Evolutionary conservation across 1,284 basidiomycete genomes (phyloP), one percentile per base, ranked within the genome.

Genomic region (Tilletiaria anomala): DNA sequence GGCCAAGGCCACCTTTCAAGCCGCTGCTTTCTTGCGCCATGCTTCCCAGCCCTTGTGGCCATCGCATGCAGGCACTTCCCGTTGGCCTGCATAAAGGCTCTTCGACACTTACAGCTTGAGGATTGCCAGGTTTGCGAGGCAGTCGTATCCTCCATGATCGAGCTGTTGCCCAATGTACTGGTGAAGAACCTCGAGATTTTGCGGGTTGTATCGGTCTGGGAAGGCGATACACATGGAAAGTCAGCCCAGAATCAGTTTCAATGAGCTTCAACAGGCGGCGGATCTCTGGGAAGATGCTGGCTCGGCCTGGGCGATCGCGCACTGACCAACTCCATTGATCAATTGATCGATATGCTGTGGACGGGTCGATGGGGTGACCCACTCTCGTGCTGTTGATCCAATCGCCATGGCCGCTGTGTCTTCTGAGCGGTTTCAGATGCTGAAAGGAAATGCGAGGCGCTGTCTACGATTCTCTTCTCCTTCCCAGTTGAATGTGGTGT

Each of bases 111-210:
- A 83, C 84, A 87, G 70, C 69, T 87, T 87, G 37, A 87, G 69
- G 50, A 87, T 84, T 35, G 84, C 83, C 22, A 88, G 73, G 70
- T 94, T 93, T 39, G 88, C 86, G 32, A 94, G 76, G 57, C 84
- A 82, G 69, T 96, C 89, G 62, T 93, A 93, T 62, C 87, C 81
- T 58, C 81, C 79, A 57, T 77, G 82, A 57, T 83, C 75, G 55
- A 87, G 83, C 70, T 96, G 88, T 65, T 84, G 78, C 64, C 81
- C 83, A 45, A 96, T 78, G 71, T 94, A 94, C 65, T 93, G 89
- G 71, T 93, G 86, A 46, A 96, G 78, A 51, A 88, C 83, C 32
- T 78, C 74, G 47, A 91, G 78, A 69, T 93, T 94, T 45, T 82
- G 82, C 31, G 88, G 88, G 70, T 94, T 94, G 71, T 94, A 94